Conservation (phyloP, 805 yeast species). For the Nakazawaea wyomingensis region DNA sequence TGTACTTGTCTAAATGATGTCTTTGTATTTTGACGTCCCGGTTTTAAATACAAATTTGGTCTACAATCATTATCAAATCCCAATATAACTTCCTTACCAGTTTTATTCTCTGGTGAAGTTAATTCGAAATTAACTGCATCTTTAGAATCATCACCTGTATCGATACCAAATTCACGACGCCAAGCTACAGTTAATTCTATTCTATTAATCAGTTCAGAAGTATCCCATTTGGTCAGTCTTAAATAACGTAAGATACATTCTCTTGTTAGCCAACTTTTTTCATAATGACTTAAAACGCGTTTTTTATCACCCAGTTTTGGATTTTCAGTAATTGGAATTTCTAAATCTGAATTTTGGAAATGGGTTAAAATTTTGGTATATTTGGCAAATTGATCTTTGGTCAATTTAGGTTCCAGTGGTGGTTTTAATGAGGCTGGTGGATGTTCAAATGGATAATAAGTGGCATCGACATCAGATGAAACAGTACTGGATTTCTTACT, state of each 20-base stretch:
- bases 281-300: slow-evolving; percentile 37
- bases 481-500: too few relatives aligned
- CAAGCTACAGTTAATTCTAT: slow-evolving; percentile 76
- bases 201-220: slow-evolving; percentile 64
- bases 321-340: slow-evolving; percentile 49
- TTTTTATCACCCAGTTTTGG: slow-evolving; percentile 22
- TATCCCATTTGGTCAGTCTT: slow-evolving; percentile 90
- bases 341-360: slow-evolving; percentile 49
- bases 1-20: slow-evolving; percentile 88
- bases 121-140: slow-evolving; percentile 45
- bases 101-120: slow-evolving; percentile 66
- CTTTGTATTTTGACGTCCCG: slow-evolving; percentile 94
- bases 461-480: too few relatives aligned
- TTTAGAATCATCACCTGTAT: slow-evolving; percentile 32
- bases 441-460: slow-evolving; percentile 8
- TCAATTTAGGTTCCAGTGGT: slow-evolving; percentile 28
- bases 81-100: slow-evolving; percentile 88
- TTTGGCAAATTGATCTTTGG: slow-evolving; percentile 51
- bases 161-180: slow-evolving; percentile 90
- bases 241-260: slow-evolving; percentile 89
- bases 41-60: slow-evolving; percentile 88
- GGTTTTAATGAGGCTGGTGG: slow-evolving; percentile 6
- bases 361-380: slow-evolving; percentile 57
- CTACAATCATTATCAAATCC: slow-evolving; percentile 89
- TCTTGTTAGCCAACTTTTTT: slow-evolving; percentile 87